phyloP scores from a whole-genome alignment of 2,329 filamentous ascomycete genomes.

The Coniochaeta prunicola region DNA sequence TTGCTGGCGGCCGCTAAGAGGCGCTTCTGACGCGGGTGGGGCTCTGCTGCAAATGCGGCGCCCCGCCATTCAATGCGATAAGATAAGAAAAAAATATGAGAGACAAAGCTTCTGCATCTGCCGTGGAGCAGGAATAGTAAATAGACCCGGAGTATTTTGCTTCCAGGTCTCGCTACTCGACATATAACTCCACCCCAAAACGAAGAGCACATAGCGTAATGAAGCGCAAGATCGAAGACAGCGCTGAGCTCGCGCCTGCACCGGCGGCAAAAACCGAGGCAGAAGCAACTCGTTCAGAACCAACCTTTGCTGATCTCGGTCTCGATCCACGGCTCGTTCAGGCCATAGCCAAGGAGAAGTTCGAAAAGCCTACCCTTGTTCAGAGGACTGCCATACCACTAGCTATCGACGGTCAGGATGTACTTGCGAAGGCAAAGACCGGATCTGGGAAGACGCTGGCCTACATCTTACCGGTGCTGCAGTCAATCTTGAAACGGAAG shows the following conservation, averaged over 20 bases:
- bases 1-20: background rate
- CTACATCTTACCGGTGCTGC: constrained; percentile 83
- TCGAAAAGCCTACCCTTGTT: constrained; percentile 78
- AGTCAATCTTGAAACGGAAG: constrained; percentile 76
- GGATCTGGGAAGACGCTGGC: constrained; percentile 97
- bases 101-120: background rate
- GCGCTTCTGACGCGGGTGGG: background rate
- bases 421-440: constrained; percentile 87
- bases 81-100: constrained; percentile 1
- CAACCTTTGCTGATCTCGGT: constrained; percentile 67
- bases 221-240: constrained; percentile 56
- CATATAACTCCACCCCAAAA: background rate
- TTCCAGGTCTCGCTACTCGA: background rate
- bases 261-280: constrained; percentile 21
- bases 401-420: constrained; percentile 78
- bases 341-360: constrained; percentile 77
- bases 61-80: background rate
- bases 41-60: background rate
- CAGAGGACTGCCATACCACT: constrained; percentile 84
- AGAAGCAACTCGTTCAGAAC: constrained; percentile 20
- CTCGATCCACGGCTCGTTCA: constrained; percentile 83
- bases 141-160: background rate
- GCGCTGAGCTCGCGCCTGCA: constrained; percentile 35
- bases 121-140: background rate
- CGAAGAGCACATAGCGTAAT: constrained; percentile 21